Conservation (phyloP, 371 early-diverging fungal genomes). For the Dichotomocladium elegans region DNA sequence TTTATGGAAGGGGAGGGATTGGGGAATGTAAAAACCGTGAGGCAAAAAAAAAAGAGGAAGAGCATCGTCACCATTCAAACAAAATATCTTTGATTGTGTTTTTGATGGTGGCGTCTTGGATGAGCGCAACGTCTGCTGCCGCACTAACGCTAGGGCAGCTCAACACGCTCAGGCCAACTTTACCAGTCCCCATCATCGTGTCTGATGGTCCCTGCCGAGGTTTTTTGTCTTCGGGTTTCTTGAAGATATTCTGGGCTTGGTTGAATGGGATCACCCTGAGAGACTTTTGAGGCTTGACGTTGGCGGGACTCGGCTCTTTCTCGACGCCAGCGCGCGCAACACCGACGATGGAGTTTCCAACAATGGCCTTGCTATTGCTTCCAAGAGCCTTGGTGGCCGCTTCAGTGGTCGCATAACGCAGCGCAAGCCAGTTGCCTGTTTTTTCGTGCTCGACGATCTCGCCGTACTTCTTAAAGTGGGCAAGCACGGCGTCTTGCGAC, state of each 20-base stretch:
- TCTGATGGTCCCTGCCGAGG: background rate
- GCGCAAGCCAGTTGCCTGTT: conserved; percentile 1
- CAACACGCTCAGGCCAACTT: conserved; percentile 8
- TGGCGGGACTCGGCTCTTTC: background rate
- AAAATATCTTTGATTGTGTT: conserved; percentile 7
- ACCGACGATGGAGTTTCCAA: conserved; percentile 6
- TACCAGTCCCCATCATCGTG: conserved; percentile 4
- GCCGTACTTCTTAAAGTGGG: conserved; percentile 8
- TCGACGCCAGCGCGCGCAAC: conserved; percentile 1
- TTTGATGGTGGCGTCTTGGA: background rate
- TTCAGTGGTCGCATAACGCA: background rate
- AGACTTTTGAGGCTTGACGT: background rate
- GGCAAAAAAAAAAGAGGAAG: too few relatives aligned
- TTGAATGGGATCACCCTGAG: conserved; percentile 1
- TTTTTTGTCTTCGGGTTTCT: conserved; percentile 1
- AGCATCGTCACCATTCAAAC: conserved; percentile 4
- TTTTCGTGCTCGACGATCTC: conserved; percentile 1
- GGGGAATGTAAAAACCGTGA: too few relatives aligned
- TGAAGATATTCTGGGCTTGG: conserved; percentile 8
- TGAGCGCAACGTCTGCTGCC: background rate
- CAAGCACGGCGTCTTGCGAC: conserved; percentile 2
- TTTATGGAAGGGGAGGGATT: background rate
- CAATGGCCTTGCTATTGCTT: conserved; percentile 5
- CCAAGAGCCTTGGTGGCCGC: conserved; percentile 2
- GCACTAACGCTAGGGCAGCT: conserved; percentile 4